Percentiles rank a stretch among this genome's conserved stretches.
phyloP scores from a whole-genome alignment of 192 early-diverging fungal species.

The Mortierella claussenii region DNA sequence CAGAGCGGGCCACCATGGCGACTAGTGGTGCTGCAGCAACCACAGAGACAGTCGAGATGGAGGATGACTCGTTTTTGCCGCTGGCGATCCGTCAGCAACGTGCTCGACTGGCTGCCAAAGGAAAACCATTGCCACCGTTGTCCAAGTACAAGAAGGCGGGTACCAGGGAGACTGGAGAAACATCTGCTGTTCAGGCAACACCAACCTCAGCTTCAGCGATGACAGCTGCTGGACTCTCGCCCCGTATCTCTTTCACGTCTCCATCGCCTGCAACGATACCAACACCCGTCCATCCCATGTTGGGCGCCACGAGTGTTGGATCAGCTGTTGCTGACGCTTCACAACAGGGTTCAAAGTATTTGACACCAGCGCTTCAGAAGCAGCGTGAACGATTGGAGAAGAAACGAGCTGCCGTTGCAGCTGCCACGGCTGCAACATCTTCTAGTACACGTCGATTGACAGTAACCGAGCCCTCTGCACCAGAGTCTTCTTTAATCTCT shows the following conservation, averaged over 20 bases:
- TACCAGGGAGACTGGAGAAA: not conserved
- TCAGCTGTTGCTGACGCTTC: too few relatives aligned
- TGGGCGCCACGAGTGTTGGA: too few relatives aligned
- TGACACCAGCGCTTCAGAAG: slow-evolving; percentile 37
- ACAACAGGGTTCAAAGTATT: slow-evolving; percentile 31
- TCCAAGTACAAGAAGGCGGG: slow-evolving; percentile 46
- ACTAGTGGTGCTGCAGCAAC: not conserved
- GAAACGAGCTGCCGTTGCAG: slow-evolving; percentile 21
- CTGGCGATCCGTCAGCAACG: slow-evolving; percentile 49
- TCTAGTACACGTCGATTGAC: slow-evolving; percentile 8
- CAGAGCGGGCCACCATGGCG: not conserved
- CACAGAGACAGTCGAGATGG: slow-evolving; percentile 1
- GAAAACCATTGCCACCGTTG: slow-evolving; percentile 47
- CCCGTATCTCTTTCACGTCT: too few relatives aligned
- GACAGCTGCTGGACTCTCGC: too few relatives aligned
- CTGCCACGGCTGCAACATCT: slow-evolving; percentile 2
- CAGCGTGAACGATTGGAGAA: slow-evolving; percentile 44
- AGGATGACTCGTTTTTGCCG: slow-evolving; percentile 47
- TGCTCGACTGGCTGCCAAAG: slow-evolving; percentile 39
- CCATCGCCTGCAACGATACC: too few relatives aligned
- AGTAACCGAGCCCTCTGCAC: not conserved
- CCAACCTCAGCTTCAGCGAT: not conserved
- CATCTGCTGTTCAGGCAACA: slow-evolving; percentile 2
- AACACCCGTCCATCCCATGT: too few relatives aligned
- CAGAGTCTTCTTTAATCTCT: slow-evolving; percentile 3